Base-by-base conservation (phyloP, 2,329 filamentous ascomycete species). In the Penicillium verrucosum region DNA sequence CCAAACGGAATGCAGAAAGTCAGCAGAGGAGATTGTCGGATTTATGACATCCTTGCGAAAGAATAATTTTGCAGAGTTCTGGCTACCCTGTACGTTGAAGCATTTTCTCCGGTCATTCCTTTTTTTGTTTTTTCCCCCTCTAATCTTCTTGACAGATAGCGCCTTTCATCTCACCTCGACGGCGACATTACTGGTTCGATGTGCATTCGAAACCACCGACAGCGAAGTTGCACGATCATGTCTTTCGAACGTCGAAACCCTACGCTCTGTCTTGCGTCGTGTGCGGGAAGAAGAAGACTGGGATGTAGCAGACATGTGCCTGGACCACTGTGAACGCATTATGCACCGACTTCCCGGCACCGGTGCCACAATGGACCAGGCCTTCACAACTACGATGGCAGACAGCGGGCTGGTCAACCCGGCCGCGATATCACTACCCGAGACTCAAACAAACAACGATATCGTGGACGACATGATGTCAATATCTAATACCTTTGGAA, bases 281-380 rank as follows among this genome's bases (percentile, higher is more conserved):
- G 78, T 79, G 23, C 72, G 75, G 14, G 77, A 78, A 30, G 77
- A 81, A 49, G 78, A 81, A 62, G 77, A 80, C 48, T 84, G 81
- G 81, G 81, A 84, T 59, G 75, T 83, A 9, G 81, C 81, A 8
- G 78, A 80, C 47, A 82, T 82, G 68, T 82, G 79, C 43, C 68
- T 83, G 4, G 79, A 83, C 40, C 75, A 78, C 63, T 78, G 77
- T 64, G 77, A 79, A 56, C 70, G 71, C 29, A 75, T 79, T 51
- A 68, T 78, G 60, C 75, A 71, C 66, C 68, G 74, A 41, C 73
- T 75, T 29, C 73, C 73, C 5, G 70, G 67, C 5, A 68, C 62
- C 12, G 51, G 55, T 48, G 58, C 55, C 21, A 56, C 54, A 42
- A 63, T 61, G 61, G 54, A 63, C 40, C 57, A 66, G 56, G 57